Evolutionary conservation across 768 basidiomycete species (phyloP).

Genomic region (Tylopilus balloui): DNA sequence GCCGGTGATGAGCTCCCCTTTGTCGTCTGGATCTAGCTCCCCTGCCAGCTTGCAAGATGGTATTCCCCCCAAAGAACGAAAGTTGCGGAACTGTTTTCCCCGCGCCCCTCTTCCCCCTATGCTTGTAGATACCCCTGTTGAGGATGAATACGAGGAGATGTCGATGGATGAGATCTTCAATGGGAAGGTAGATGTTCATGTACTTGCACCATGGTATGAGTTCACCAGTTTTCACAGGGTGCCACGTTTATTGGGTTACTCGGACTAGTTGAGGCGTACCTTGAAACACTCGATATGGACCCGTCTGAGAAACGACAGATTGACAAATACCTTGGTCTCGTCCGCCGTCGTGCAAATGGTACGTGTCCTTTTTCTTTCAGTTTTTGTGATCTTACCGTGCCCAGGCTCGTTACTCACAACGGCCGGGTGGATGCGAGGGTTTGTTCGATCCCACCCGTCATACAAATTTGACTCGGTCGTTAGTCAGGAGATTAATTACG

Average conservation of each 20-base stretch:
- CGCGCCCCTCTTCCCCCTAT: conserved; percentile 45
- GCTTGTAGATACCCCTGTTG: conserved; percentile 50
- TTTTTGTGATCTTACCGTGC: conserved; percentile 1
- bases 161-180: conserved; percentile 89
- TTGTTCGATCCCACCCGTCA: conserved; percentile 84
- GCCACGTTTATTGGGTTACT: conserved; percentile 73
- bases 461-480: conserved; percentile 95
- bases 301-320: conserved; percentile 56
- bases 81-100: conserved; percentile 69
- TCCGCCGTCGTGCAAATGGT: conserved; percentile 81
- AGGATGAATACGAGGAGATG: conserved; percentile 91
- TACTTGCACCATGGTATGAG: neutral
- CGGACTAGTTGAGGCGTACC: conserved; percentile 75
- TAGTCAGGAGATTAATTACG: conserved; percentile 88
- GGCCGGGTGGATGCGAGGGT: conserved; percentile 90
- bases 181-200: conserved; percentile 60
- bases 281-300: conserved; percentile 81
- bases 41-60: conserved; percentile 34
- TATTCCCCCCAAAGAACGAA: conserved; percentile 53
- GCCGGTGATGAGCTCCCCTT: conserved; percentile 43
- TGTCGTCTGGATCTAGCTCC: conserved; percentile 39
- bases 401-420: conserved; percentile 77
- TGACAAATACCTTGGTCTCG: conserved; percentile 71
- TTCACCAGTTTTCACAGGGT: conserved; percentile 39
- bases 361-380: conserved; percentile 14